A percentile compares a stretch with the other conserved stretches of the same genome.
Evolutionary conservation across 176 grass and related monocot species (phyloP).

Genomic region (Pharus latifolius): DNA sequence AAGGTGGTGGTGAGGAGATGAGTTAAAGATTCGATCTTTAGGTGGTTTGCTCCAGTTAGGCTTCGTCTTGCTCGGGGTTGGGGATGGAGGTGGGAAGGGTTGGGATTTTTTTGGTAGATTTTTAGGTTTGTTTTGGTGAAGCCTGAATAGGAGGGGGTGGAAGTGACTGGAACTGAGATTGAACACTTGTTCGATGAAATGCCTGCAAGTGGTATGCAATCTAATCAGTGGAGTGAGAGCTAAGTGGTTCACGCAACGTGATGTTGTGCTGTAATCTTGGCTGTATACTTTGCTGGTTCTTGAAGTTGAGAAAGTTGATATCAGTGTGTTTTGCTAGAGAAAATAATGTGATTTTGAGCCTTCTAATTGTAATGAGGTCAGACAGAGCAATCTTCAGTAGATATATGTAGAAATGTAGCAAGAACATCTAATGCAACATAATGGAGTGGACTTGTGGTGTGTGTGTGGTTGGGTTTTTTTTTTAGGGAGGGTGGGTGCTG

Average conservation of each 20-base stretch:
- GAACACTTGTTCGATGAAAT: slow-evolving; percentile 13
- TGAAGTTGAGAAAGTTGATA: neutral
- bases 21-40: neutral
- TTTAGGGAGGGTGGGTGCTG: too few relatives aligned
- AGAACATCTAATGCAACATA: neutral
- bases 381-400: neutral
- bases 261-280: neutral
- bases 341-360: neutral
- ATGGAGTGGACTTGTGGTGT: neutral
- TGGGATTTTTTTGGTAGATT: neutral
- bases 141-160: too few relatives aligned
- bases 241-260: too few relatives aligned
- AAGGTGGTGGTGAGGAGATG: neutral
- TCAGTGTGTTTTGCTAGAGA: neutral
- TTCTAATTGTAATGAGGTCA: neutral
- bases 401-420: neutral
- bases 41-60: neutral
- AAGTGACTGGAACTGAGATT: too few relatives aligned
- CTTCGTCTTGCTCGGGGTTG: neutral
- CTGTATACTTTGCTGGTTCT: neutral
- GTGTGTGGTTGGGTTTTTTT: too few relatives aligned
- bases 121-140: too few relatives aligned
- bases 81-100: neutral
- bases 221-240: neutral
- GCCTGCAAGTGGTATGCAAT: neutral